Evolutionary conservation across 192 early-diverging fungal species (phyloP), one percentile per base, ranked within the genome.

Genomic region (Linnemannia elongata): DNA sequence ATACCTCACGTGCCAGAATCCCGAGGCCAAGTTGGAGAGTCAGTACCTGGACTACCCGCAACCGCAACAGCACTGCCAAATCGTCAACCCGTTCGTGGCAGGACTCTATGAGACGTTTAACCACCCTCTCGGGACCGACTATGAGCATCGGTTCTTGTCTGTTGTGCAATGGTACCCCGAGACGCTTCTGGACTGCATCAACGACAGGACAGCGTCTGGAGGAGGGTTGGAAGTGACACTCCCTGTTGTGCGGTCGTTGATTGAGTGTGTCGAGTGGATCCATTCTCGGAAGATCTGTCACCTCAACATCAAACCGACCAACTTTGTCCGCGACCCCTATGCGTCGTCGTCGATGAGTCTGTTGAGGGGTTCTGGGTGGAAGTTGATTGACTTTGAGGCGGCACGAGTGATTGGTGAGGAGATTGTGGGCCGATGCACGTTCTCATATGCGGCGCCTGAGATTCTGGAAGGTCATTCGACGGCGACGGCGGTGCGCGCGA

Each of bases 371-470:
- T 12, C 27, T 15, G 79, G 80, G 10, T 90, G 91, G 90, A 92
- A 90, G 68, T 49, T 92, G 72, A 89, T 92, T 74, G 91, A 92
- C 41, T 92, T 92, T 76, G 91, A 92, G 57, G 89, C 89, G 12
- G 88, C 89, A 27, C 82, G 91, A 3, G 83, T 88, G n/a, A 91
- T 90, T 69, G 87, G 80, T 2, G 90, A 92, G 69, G 91, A 92
- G 75, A 72, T 79, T 66, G 90, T 92, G 39, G 90, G 89, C 17
- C 89, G 88, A 1, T 89, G 89, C 49, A 90, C 91, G 10, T 88
- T 88, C 68, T 82, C 88, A 6, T 92, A 92, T 74, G 89, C 89
- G 17, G 85, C 91, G 5, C 87, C 89, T 42, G 89, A 88, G 66
- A 89, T 89, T 17, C 77, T 89, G 2, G 78, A 88, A 27, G 87